A percentile compares a stretch with the other conserved stretches of the same genome.
Conservation (phyloP, 345 rosid genomes). For the Cardiospermum halicacabum region DNA sequence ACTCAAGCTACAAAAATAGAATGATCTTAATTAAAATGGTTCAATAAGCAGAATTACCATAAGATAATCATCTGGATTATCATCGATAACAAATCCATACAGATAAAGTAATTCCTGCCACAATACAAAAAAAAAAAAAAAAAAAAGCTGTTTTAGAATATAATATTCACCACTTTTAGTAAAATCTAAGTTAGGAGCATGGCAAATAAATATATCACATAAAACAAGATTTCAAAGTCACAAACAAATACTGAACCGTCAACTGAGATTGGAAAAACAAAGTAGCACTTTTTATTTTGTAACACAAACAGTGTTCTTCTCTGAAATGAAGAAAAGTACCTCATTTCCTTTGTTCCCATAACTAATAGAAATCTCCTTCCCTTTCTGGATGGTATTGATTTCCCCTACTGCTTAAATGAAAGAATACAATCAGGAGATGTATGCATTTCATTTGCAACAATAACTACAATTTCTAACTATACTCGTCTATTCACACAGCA, state of each 20-base stretch:
- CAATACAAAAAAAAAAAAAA: slow-evolving; percentile 1
- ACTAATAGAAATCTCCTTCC: slow-evolving; percentile 77
- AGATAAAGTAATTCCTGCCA: slow-evolving; percentile 85
- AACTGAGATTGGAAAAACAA: background rate
- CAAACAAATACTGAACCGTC: background rate
- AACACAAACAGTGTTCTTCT: background rate
- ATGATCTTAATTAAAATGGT: background rate
- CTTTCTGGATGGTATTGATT: slow-evolving; percentile 34
- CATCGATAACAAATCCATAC: slow-evolving; percentile 84
- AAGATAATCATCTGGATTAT: slow-evolving; percentile 86
- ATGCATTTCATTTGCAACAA: background rate
- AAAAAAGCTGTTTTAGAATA: slow-evolving; percentile 1
- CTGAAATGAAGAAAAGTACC: slow-evolving; percentile 39
- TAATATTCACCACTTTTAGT: background rate
- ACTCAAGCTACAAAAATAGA: background rate
- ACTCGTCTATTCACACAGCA: background rate
- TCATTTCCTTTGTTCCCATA: slow-evolving; percentile 97
- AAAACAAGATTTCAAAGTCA: background rate
- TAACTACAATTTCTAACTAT: background rate
- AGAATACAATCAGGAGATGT: slow-evolving; percentile 4
- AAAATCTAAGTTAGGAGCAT: background rate
- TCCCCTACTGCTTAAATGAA: slow-evolving; percentile 15
- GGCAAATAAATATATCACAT: background rate
- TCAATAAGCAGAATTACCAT: slow-evolving; percentile 48
- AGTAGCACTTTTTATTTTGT: background rate